phyloP scores from a whole-genome alignment of 768 basidiomycete genomes.

The Lactarius hatsudake region DNA sequence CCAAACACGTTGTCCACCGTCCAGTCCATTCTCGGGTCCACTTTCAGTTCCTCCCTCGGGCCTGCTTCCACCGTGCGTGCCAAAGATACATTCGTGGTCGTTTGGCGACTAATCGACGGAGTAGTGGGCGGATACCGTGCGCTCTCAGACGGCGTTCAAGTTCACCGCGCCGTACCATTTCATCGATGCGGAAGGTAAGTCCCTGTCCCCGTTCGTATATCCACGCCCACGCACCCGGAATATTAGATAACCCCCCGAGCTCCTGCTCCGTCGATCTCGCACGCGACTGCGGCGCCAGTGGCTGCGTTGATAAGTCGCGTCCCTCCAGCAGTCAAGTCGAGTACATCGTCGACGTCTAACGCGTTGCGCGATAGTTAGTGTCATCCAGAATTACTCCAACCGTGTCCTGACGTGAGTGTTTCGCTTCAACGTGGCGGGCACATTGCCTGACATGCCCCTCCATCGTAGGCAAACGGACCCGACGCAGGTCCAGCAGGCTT shows the following conservation, averaged over 20 bases:
- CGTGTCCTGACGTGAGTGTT: slow-evolving; percentile 39
- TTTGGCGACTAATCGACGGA: neutral
- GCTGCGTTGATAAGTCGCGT: slow-evolving; percentile 31
- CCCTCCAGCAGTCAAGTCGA: neutral
- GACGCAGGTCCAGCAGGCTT: slow-evolving; percentile 47
- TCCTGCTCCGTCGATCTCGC: slow-evolving; percentile 49
- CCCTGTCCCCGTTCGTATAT: neutral
- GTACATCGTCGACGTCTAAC: neutral
- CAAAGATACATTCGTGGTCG: neutral
- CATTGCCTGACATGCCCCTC: neutral
- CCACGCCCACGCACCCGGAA: neutral
- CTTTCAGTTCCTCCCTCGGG: slow-evolving; percentile 46
- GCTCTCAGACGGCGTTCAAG: slow-evolving; percentile 36
- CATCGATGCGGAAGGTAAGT: slow-evolving; percentile 47
- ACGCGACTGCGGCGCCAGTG: slow-evolving; percentile 44
- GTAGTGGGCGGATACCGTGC: slow-evolving; percentile 53
- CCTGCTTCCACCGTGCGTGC: slow-evolving; percentile 45
- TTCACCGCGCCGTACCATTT: slow-evolving; percentile 41
- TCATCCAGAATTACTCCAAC: slow-evolving; percentile 56
- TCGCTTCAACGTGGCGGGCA: neutral
- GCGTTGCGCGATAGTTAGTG: slow-evolving; percentile 39
- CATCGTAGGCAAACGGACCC: slow-evolving; percentile 35
- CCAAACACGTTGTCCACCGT: slow-evolving; percentile 50
- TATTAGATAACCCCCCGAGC: slow-evolving; percentile 40
- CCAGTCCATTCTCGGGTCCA: slow-evolving; percentile 42